phyloP scores from a whole-genome alignment of 345 rosid genomes.

The Anastatica hierochuntica region DNA sequence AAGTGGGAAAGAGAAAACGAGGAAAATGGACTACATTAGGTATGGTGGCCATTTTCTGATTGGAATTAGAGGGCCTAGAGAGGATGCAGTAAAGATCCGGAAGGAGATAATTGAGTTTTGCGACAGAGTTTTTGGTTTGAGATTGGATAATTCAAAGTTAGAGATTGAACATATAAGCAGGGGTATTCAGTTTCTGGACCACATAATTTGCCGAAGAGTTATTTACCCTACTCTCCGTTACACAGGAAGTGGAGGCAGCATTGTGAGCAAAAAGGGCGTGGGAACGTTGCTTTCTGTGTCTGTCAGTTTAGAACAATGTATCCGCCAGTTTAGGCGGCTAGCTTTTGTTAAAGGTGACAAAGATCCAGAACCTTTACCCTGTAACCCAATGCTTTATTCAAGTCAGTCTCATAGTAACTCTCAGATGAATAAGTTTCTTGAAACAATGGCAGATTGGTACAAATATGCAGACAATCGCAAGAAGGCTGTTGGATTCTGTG shows the following conservation, averaged over 20 bases:
- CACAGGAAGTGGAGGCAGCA: slow-evolving; percentile 68
- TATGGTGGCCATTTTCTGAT: slow-evolving; percentile 83
- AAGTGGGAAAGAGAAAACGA: slow-evolving; percentile 78
- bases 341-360: slow-evolving; percentile 82
- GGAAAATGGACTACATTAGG: slow-evolving; percentile 90
- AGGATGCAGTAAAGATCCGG: slow-evolving; percentile 57
- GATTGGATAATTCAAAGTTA: slow-evolving; percentile 60
- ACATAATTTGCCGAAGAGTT: slow-evolving; percentile 69
- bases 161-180: slow-evolving; percentile 84
- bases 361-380: slow-evolving; percentile 95
- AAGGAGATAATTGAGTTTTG: slow-evolving; percentile 68
- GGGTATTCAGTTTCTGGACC: slow-evolving; percentile 90
- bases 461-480: slow-evolving; percentile 86
- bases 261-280: slow-evolving; percentile 77
- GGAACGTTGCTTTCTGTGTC: slow-evolving; percentile 94
- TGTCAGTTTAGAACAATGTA: slow-evolving; percentile 79
- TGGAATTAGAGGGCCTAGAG: slow-evolving; percentile 91
- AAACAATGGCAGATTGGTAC: slow-evolving; percentile 98
- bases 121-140: slow-evolving; percentile 44
- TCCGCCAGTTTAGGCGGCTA: slow-evolving; percentile 67
- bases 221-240: slow-evolving; percentile 83
- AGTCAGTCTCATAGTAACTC: slow-evolving; percentile 94
- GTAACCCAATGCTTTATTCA: slow-evolving; percentile 89
- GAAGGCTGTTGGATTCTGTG: slow-evolving; percentile 93
- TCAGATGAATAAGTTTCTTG: slow-evolving; percentile 96